Conservation (phyloP, 2,329 filamentous ascomycete species). For the Cladosporium cucumerinum region DNA sequence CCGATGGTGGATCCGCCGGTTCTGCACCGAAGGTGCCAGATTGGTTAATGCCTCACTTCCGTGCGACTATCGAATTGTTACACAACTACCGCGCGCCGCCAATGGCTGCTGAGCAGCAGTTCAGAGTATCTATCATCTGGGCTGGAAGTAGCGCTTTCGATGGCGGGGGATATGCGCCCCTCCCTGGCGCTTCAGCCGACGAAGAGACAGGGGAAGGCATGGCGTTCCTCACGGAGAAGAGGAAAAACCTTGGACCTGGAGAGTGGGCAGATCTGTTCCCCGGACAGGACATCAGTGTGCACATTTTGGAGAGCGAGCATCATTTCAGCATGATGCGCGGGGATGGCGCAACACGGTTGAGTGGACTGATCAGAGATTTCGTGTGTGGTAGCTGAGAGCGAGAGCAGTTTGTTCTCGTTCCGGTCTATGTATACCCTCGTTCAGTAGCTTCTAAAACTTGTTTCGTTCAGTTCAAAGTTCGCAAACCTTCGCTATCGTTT, state of each 20-base stretch:
- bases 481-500: no score
- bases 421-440: no score
- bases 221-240: slow-evolving; percentile 48
- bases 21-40: slow-evolving; percentile 58
- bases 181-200: neutral
- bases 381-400: no score
- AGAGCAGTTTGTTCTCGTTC: no score
- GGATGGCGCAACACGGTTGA: slow-evolving; percentile 18
- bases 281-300: slow-evolving; percentile 36
- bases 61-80: slow-evolving; percentile 54
- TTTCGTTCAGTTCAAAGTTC: no score
- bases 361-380: slow-evolving; percentile 23
- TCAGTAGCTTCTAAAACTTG: no score
- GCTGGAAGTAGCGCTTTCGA: neutral
- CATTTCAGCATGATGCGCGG: slow-evolving; percentile 42
- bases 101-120: neutral
- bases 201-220: slow-evolving; percentile 46
- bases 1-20: slow-evolving; percentile 39
- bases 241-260: slow-evolving; percentile 47
- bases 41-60: slow-evolving; percentile 74
- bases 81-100: neutral
- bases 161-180: neutral
- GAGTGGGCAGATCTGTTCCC: slow-evolving; percentile 47
- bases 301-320: slow-evolving; percentile 35
- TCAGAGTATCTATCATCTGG: neutral